Evolutionary conservation across 179 eudicot species (phyloP), one percentile per base, ranked within the genome.

Genomic region (Heliamphora pulchella): DNA sequence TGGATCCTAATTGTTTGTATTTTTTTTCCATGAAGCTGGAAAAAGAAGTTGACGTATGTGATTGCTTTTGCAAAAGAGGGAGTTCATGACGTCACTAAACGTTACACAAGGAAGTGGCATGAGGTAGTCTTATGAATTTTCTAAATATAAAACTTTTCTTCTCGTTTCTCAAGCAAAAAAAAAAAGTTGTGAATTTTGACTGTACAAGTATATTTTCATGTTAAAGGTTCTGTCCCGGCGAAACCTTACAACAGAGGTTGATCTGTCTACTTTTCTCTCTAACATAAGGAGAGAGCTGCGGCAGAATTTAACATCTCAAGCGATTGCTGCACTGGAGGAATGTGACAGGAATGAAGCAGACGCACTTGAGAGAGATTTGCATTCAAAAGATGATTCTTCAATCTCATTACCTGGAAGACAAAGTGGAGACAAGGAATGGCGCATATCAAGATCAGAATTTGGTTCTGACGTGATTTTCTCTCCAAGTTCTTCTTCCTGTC

Each of bases 401-500:
- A 85, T 88, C 83, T 89, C 93, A 78, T 89, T 95, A 77, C 97
- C 98, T 46, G 98, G 98, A 78, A 91, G 98, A 88, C 86, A 80
- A 83, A 95, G 95, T 86, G 98, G 98, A 72, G 94, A 90, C 88
- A 88, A 84, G 84, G 92, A 91, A 81, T 95, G 98, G 98, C 95
- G 97, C 76, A 86, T 92, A 77, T 87, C 90, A 44, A 93, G 98
- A 89, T 89, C 94, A 31, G 98, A 95, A 90, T 88, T 87, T 86
- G 97, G 89, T 78, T 88, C 94, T 51, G 89, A 89, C 51, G 88
- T 85, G 75, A 86, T 73, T 79, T 61, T 71, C 77, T 86, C 91
- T 68, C 81, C 88, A 70, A 90, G 89, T 82, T 87, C 86, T 47
- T 87, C 88, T 17, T 88, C 89, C 82, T 95, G 98, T 76, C 97